Conservation (phyloP, 495 filamentous ascomycete species). For the Neurospora tetraspora region DNA sequence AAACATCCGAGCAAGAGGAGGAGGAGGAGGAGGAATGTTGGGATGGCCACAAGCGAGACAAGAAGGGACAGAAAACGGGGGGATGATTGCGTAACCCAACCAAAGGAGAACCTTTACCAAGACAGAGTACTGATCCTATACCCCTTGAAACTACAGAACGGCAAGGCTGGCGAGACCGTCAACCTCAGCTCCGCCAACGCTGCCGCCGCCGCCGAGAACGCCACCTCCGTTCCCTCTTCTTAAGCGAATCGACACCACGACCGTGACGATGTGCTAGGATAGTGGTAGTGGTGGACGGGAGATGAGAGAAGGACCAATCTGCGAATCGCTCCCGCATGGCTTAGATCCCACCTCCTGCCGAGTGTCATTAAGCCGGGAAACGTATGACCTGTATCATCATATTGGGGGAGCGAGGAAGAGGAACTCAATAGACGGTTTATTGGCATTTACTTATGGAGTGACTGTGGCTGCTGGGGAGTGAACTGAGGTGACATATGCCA, state of each 20-base stretch:
- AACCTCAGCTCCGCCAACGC: slow-evolving; percentile 64
- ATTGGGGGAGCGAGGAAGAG: slow-evolving; percentile 3
- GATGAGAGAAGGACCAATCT: not conserved
- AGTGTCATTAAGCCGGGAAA: not conserved
- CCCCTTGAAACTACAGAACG: slow-evolving; percentile 50
- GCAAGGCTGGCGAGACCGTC: slow-evolving; percentile 87
- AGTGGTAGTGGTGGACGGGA: not conserved
- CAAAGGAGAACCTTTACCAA: not conserved
- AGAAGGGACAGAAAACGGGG: not conserved
- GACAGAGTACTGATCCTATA: not conserved
- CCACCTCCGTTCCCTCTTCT: slow-evolving; percentile 9
- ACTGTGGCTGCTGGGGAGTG: not conserved
- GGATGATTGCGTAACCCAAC: not conserved
- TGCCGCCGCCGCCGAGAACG: slow-evolving; percentile 44
- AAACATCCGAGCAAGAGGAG: slow-evolving; percentile 1
- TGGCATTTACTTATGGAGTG: not conserved
- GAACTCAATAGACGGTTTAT: slow-evolving; percentile 12
- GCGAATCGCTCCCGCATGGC: not conserved
- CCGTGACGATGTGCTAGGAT: not conserved
- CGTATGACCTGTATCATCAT: slow-evolving; percentile 18
- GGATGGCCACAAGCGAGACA: too few relatives aligned
- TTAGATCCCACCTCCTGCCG: not conserved
- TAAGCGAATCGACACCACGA: not conserved
- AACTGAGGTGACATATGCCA: not conserved
- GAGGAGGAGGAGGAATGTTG: too few relatives aligned